Evolutionary conservation across 1,284 basidiomycete genomes (phyloP), one percentile per base, ranked within the genome.

Genomic region (Jaminaea rosea): DNA sequence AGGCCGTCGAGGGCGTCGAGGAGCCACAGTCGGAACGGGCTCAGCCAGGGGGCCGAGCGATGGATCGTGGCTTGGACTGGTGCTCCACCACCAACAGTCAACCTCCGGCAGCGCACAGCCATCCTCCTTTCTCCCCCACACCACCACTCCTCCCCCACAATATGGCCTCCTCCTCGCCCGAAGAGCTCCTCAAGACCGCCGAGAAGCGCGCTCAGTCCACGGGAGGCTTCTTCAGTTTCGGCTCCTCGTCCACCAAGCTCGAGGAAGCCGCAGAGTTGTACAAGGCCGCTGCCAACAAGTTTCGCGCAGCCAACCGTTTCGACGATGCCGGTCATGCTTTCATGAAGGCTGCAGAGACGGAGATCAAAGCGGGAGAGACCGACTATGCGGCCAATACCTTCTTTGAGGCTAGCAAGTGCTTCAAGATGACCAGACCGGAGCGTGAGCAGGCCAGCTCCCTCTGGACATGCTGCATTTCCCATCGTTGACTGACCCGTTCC

Each of bases 251-350:
- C 6, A 57, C 62, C 37, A 68, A 67, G 48, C 62, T 62, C 23
- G 71, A 97, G 75, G 91, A 96, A 74, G 89, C 91, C 2, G 88
- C 88, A 44, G 92, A 96, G 77, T 80, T 94, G 23, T 96, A 87
- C 76, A 86, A 88, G 69, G 86, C 92, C 74, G 90, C 92, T 11
- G 93, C 88, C 41, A 97, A 97, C 77, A 80, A 86, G 37, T 97
- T 89, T 82, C 94, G 96, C 79, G 80, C 96, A 58, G 90, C 94
- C 73, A 90, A 89, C 73, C 79, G 83, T 50, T 94, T 91, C 79
- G 87, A 84, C 70, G 86, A 90, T 62, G 87, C 87, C 1, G 92
- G 92, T 3, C 85, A 90, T 76, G 71, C 69, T 26, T 62, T 71
- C 45, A 62, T 73, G 60, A 56, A 63, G 17, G 68, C 71, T 7